Base-by-base conservation (phyloP, 805 yeast genomes). In the Pichia scutulata region DNA sequence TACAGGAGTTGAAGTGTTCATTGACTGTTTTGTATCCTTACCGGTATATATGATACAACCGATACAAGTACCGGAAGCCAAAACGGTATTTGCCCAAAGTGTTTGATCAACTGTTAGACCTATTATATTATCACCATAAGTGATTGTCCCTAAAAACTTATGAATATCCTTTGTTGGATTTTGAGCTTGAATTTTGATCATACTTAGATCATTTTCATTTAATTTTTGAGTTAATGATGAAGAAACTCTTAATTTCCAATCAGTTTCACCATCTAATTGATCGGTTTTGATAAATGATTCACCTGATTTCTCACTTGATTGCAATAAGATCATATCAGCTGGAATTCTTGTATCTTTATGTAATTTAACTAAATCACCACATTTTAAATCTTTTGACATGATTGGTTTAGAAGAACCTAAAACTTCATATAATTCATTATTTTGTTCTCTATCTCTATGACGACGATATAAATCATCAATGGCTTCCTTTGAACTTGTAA, bases 231-330 rank as follows among this genome's bases (percentile, higher is more conserved):
- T 87, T 26, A 81, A 60, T 13, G 82, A 75, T 44, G 83, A 76
- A 0, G 97, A 93, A 39, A 87, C 70, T 59, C 99, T 74, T 49
- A 93, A 72, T 65, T 93, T 93, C 99, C 99, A 93, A 69, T 93
- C 99, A 7, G 99, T 93, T 67, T 93, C 99, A 63, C 99, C 99
- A 67, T 93, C 99, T 46, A 93, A 73, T 69, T 93, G 99, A 70
- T 93, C 99, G 0, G 99, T 93, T 60, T 95, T 86, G 56, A 93
- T 87, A 60, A 95, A 93, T 2, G 90, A 77, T 62, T 93, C 99
- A 8, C 97, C 97, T 3, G 77, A 74, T 3, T 71, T 67, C 62
- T 88, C 97, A 50, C 89, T 82, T 1, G 96, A 83, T 62, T 88
- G 95, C 42, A 93, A 69, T 25, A 93, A 67, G 8, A 93, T 71